Evolutionary conservation across 1,139 yeast genomes (phyloP).

Genomic region (Hanseniaspora sp.): DNA sequence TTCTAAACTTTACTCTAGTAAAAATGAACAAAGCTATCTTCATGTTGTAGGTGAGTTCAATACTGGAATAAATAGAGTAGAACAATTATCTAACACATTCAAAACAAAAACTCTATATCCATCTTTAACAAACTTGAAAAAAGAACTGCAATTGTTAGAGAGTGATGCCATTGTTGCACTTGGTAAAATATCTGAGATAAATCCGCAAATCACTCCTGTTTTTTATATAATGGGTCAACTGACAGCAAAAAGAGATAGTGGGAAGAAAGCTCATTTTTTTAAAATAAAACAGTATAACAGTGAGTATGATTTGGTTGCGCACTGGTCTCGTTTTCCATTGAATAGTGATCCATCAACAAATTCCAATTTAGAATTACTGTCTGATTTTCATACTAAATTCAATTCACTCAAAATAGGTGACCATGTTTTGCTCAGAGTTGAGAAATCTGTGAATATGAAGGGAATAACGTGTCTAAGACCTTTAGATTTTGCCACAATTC

Average conservation of each 20-base stretch:
- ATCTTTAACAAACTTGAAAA: constrained; percentile 1
- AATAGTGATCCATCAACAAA: neutral
- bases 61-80: neutral
- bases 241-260: constrained; percentile 25
- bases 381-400: constrained; percentile 3
- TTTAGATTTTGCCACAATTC: neutral
- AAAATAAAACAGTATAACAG: constrained; percentile 20
- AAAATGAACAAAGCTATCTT: neutral
- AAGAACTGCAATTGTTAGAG: neutral
- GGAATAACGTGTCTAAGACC: constrained; percentile 5
- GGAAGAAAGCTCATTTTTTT: constrained; percentile 28
- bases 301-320: constrained; percentile 9
- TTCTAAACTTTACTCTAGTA: neutral
- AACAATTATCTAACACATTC: neutral
- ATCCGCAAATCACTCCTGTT: neutral
- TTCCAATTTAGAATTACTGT: neutral
- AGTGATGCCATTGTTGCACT: neutral
- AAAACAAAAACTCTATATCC: constrained; percentile 3
- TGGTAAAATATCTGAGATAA: neutral
- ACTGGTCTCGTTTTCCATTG: constrained; percentile 1
- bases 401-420: constrained; percentile 12
- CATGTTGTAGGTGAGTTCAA: neutral
- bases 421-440: neutral
- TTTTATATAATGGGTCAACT: constrained; percentile 23
- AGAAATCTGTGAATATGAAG: constrained; percentile 6